A percentile compares a stretch with the other conserved stretches of the same genome.
Conservation (phyloP, 2,329 filamentous ascomycete genomes). For the Paraphoma chrysanthemicola region DNA sequence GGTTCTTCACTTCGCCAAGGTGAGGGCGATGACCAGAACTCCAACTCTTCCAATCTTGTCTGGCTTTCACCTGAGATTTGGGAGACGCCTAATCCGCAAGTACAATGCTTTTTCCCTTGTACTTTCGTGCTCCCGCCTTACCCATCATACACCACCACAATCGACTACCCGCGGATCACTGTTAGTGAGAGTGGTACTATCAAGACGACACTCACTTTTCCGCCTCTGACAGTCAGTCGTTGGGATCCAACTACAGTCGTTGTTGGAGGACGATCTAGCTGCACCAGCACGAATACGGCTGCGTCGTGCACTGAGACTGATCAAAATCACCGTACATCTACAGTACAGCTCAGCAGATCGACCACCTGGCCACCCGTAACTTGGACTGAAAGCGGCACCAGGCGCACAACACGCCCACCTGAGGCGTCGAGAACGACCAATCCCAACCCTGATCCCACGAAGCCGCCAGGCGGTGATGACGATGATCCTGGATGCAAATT, state of each 20-base stretch:
- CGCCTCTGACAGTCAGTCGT: slow-evolving; percentile 10
- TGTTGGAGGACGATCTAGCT: background rate
- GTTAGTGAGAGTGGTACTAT: slow-evolving; percentile 5
- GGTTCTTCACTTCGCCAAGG: slow-evolving; percentile 3
- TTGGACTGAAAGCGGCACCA: background rate
- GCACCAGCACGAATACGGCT: too few relatives aligned
- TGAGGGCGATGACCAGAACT: slow-evolving; percentile 10
- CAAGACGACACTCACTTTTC: slow-evolving; percentile 10
- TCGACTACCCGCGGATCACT: slow-evolving; percentile 12
- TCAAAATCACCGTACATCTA: background rate
- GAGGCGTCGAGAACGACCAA: background rate
- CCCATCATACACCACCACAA: slow-evolving; percentile 5
- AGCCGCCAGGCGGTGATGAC: background rate
- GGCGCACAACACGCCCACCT: background rate
- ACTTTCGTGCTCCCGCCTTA: slow-evolving; percentile 11
- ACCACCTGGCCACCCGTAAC: slow-evolving; percentile 8
- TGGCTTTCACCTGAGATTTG: slow-evolving; percentile 12
- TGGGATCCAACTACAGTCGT: slow-evolving; percentile 9
- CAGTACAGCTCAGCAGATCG: slow-evolving; percentile 1
- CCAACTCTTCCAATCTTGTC: slow-evolving; percentile 5
- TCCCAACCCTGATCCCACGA: background rate
- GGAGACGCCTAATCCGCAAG: slow-evolving; percentile 6
- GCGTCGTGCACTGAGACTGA: slow-evolving; percentile 1
- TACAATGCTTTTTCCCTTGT: slow-evolving; percentile 10
- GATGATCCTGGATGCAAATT: slow-evolving; percentile 4